Conservation (phyloP, 2,329 filamentous ascomycete genomes). For the Ceratocystis albifundus region DNA sequence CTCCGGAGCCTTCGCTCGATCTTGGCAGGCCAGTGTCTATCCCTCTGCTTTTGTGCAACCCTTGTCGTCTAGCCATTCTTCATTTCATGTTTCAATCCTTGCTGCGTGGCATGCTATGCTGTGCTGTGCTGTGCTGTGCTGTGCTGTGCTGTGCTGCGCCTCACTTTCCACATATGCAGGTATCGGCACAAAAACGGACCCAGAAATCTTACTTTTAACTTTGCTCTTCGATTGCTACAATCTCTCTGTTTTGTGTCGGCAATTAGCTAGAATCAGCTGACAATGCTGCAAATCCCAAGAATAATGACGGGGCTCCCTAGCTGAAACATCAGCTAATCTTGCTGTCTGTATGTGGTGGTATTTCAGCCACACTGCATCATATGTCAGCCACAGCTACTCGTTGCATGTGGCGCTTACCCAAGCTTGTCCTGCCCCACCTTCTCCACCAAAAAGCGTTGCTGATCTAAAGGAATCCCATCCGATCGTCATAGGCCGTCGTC, state of each 20-base stretch:
- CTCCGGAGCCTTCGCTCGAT: too few relatives aligned
- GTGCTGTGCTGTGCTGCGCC: constrained; percentile 10
- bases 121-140: constrained; percentile 11
- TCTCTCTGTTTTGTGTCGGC: too few relatives aligned
- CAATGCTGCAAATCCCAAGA: not conserved
- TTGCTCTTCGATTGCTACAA: too few relatives aligned
- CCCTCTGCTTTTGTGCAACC: not conserved
- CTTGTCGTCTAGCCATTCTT: not conserved
- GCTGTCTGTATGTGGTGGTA: too few relatives aligned
- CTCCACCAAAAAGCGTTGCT: not conserved
- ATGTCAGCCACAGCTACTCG: not conserved
- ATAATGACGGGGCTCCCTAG: not conserved
- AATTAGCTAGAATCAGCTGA: not conserved
- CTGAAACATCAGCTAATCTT: not conserved
- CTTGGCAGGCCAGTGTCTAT: too few relatives aligned
- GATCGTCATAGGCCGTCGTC: not conserved
- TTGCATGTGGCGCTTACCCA: not conserved
- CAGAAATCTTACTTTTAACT: too few relatives aligned
- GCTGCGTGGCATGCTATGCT: not conserved
- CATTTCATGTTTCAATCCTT: not conserved
- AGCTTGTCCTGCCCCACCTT: not conserved
- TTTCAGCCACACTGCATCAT: not conserved
- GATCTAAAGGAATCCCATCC: not conserved
- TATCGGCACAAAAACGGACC: not conserved
- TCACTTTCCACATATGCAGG: not conserved